Conservation (phyloP, 1,284 basidiomycete genomes). For the Cryptococcus floricola region DNA sequence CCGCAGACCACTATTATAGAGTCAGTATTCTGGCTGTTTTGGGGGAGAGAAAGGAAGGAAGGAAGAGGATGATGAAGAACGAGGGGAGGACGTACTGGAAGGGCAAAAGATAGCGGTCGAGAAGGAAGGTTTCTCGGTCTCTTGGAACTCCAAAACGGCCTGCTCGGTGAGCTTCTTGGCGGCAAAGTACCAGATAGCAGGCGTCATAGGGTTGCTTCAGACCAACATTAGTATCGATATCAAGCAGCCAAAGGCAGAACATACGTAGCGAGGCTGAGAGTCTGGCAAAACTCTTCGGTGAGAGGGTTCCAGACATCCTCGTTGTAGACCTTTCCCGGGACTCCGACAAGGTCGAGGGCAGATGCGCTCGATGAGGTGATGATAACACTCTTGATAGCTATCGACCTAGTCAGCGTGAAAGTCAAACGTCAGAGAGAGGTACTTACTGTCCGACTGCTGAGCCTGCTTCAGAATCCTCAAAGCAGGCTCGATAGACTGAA, state of each 20-base stretch:
- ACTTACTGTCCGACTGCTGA: background rate
- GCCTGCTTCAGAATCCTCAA: too few species aligned
- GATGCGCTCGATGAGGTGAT: conserved; percentile 21
- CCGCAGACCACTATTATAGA: too few species aligned
- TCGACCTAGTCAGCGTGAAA: conserved; percentile 13
- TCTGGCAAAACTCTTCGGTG: background rate
- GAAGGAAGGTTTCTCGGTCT: conserved; percentile 17
- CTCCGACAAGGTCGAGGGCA: conserved; percentile 14
- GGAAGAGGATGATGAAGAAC: too few species aligned
- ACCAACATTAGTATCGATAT: too few species aligned
- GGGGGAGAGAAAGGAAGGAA: too few species aligned
- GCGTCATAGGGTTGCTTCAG: too few species aligned
- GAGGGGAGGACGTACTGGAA: conserved; percentile 3
- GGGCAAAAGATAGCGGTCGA: conserved; percentile 3
- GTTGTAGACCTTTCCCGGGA: conserved; percentile 1
- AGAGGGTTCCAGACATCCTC: background rate
- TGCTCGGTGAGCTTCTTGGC: conserved; percentile 39
- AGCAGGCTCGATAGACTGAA: too few species aligned
- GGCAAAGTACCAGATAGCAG: conserved; percentile 4
- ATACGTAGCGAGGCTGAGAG: too few species aligned
- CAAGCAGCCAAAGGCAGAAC: too few species aligned
- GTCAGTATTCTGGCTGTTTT: too few species aligned
- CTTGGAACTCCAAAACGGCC: conserved; percentile 13
- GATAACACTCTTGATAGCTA: conserved; percentile 2
- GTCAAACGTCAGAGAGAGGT: background rate